Conservation (phyloP, 352 stramenopile species). For the Phytophthora niederhauseri region DNA sequence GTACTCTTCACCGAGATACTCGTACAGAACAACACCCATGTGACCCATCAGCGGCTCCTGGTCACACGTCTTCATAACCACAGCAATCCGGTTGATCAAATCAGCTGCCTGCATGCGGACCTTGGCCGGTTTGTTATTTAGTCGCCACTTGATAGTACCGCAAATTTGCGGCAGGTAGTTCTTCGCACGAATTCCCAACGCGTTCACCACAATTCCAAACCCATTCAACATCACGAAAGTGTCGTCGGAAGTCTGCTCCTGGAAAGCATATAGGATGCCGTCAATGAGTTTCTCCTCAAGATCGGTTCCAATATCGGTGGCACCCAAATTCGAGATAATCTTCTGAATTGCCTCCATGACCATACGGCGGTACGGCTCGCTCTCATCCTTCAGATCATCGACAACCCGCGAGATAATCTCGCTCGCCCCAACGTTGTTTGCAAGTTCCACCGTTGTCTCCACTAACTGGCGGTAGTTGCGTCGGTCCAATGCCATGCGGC, state of each 20-base stretch:
- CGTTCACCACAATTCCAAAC: slow-evolving; percentile 98
- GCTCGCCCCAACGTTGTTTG: slow-evolving; percentile 99
- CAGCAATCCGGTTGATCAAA: slow-evolving; percentile 98
- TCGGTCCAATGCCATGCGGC: slow-evolving; percentile 97
- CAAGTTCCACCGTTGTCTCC: slow-evolving; percentile 98
- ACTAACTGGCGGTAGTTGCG: slow-evolving; percentile 99
- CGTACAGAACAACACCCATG: slow-evolving; percentile 99
- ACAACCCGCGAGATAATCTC: slow-evolving; percentile 98
- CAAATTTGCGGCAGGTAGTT: slow-evolving; percentile 99
- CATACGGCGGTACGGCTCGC: slow-evolving; percentile 98
- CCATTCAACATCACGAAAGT: slow-evolving; percentile 97
- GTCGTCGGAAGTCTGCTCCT: slow-evolving; percentile 97
- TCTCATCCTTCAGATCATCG: slow-evolving; percentile 99
- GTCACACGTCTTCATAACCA: slow-evolving; percentile 99
- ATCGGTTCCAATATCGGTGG: slow-evolving; percentile 95
- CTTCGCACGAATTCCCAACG: slow-evolving; percentile 97
- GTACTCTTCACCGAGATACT: slow-evolving; percentile 99
- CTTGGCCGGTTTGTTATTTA: slow-evolving; percentile 99
- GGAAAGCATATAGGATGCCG: slow-evolving; percentile 99
- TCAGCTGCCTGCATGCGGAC: slow-evolving; percentile 99
- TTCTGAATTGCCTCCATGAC: slow-evolving; percentile 99
- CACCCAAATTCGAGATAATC: slow-evolving; percentile 98
- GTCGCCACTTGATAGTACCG: slow-evolving; percentile 98
- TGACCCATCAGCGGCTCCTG: slow-evolving; percentile 99
- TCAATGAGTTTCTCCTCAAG: slow-evolving; percentile 99